Conservation (phyloP, 345 rosid genomes). For the Syzygium grande region DNA sequence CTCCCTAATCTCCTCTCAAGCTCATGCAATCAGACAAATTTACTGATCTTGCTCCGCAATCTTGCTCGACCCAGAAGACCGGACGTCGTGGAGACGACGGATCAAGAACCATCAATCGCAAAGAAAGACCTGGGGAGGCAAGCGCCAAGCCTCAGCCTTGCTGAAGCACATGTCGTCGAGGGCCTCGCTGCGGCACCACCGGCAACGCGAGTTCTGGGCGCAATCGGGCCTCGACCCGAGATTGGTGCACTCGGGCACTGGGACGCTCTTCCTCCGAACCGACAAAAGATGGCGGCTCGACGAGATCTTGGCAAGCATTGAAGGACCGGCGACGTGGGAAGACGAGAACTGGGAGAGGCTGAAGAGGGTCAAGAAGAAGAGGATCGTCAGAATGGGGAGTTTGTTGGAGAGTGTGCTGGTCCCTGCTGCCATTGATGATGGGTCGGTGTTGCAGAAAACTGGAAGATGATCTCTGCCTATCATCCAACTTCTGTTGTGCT, state of each 20-base stretch:
- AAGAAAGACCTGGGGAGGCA: constrained; percentile 65
- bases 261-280: constrained; percentile 21
- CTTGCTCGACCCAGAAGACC: not conserved
- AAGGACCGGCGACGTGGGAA: constrained; percentile 5
- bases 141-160: constrained; percentile 55
- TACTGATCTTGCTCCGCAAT: not conserved
- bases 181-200: constrained; percentile 76
- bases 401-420: not conserved
- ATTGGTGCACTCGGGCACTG: constrained; percentile 43
- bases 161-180: constrained; percentile 69
- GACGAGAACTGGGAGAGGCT: constrained; percentile 9
- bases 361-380: constrained; percentile 2
- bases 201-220: constrained; percentile 39
- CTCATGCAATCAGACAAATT: not conserved
- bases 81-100: not conserved
- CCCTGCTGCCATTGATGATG: not conserved
- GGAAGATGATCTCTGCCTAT: not conserved
- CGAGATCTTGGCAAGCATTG: not conserved
- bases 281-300: constrained; percentile 22
- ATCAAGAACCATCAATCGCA: constrained; percentile 24
- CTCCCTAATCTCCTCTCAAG: not conserved
- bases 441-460: not conserved
- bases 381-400: not conserved
- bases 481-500: not conserved
- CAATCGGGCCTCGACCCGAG: constrained; percentile 59